Evolutionary conservation across 179 eudicot genomes (phyloP), one percentile per base, ranked within the genome.

Genomic region (Silene coronaria): DNA sequence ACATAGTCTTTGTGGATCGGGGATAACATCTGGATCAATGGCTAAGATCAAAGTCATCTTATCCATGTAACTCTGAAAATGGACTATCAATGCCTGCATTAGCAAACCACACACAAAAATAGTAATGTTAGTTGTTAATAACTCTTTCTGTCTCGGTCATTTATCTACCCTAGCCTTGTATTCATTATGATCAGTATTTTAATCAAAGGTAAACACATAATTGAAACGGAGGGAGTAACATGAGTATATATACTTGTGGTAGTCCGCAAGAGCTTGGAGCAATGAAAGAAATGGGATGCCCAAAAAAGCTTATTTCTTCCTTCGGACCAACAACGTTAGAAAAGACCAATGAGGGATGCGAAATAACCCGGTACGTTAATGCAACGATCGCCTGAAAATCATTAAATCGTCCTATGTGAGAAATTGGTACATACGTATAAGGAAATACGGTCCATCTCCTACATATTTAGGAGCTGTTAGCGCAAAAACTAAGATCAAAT

Each of bases 201-300:
- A 32, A 32, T 46, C 12, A 46, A 46, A 46, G 53, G 16, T 46
- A 46, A 46, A 46, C 53, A 46, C 12, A 12, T 46, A 13, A 46
- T 13, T 46, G 53, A 12, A 6, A 14, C 16, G 2, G 57, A 51
- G 8, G 2, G 7, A 13, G 1, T 48, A 51, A 13, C 2, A 11
- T 23, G 23, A 23, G 14, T 10, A 75, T 69, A 55, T 10, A 75
- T 69, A 55, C 97, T 11, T 88, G 91, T 67, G 96, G 89, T 5
- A 83, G 89, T 4, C 93, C 96, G 22, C 80, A 86, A 51, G 81
- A 89, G 64, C 88, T 85, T 26, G 97, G 91, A 62, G 97, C 97
- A 71, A 89, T 60, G 77, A 82, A 90, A 32, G 81, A 63, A 74
- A 92, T 38, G 19, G 87, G 86, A 80, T 90, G 89, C 11, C 96